Evolutionary conservation across 176 grass and related monocot genomes (phyloP), one percentile per base, ranked within the genome.

Genomic region (Oryza glaberrima): DNA sequence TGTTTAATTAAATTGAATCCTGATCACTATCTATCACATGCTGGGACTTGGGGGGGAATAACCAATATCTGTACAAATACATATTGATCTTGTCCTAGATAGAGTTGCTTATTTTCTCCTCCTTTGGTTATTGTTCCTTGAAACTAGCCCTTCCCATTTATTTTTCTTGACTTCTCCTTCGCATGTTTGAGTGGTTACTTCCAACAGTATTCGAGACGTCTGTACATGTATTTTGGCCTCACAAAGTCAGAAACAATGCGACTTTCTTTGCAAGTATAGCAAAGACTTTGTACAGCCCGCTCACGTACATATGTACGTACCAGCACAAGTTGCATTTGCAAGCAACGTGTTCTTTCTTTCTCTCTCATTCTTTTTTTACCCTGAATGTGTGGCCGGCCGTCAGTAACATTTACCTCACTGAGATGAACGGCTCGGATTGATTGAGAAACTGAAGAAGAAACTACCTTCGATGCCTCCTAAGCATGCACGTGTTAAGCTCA

Each of bases 191-290:
- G 75, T 44, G 85, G 69, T 79, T 90, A 79, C 48, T 63, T 87
- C 60, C 61, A 79, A 84, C 48, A 83, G 47, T 41, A 41, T 70
- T 22, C 51, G 75, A 51, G 48, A 4, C 60, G 3, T n/a, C 48
- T 75, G 82, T 89, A 86, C 69, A 86, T 75, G 80, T 68, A 83
- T 79, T 75, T 75, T 34, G 47, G 74, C 40, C 48, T 67, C 60
- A 12, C 36, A 61, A 79, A 90, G 79, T 90, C 83, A 86, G 45
- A 86, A 78, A 77, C 61, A 19, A 28, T 10, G 75, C 69, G 79
- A 64, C 80, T 80, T 90, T 86, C 64, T 90, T 82, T 76, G 80
- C 69, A 77, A 83, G 89, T 83, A 87, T 79, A 10, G 26, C 79
- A 90, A 90, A 75, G 75, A 77, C 66, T 75, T 83, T 87, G 80